Percentiles rank a stretch among this genome's conserved stretches.
Conservation (phyloP, 1,284 basidiomycete species). For the Heliocybe sulcata region DNA sequence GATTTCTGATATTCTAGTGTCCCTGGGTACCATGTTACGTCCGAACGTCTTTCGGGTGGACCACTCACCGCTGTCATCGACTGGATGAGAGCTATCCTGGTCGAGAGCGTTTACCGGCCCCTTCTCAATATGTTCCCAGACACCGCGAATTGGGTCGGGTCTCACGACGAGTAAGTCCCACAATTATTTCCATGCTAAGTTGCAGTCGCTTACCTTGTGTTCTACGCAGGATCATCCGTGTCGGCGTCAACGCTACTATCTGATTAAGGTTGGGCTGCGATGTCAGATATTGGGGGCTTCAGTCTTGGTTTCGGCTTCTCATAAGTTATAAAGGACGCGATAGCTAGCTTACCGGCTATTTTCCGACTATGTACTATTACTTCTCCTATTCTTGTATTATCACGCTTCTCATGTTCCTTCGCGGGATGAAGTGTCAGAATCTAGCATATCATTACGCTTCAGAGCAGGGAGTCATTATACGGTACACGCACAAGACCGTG, state of each 20-base stretch:
- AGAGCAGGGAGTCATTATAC: background rate
- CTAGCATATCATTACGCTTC: background rate
- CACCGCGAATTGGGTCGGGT: constrained; percentile 8
- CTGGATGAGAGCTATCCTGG: constrained; percentile 37
- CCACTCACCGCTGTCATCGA: constrained; percentile 27
- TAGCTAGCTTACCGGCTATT: no score
- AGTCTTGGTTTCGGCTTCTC: no score
- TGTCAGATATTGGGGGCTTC: background rate
- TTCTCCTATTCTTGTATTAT: background rate
- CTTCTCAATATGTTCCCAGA: constrained; percentile 21
- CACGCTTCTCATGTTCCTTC: no score
- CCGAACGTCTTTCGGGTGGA: constrained; percentile 27
- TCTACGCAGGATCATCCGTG: constrained; percentile 8
- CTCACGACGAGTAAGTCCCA: constrained; percentile 10
- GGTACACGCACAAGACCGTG: background rate
- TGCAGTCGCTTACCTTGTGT: no score
- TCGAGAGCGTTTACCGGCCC: constrained; percentile 51
- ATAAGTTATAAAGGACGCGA: no score
- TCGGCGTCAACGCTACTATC: constrained; percentile 8
- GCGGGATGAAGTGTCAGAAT: no score
- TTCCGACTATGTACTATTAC: no score
- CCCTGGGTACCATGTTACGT: constrained; percentile 52
- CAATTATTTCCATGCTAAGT: background rate
- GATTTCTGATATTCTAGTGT: constrained; percentile 24
- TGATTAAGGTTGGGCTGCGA: background rate